Percentiles rank a stretch among this genome's conserved stretches.
Evolutionary conservation across 164 flowering plant species (phyloP).

Genomic region (Stephania japonica): DNA sequence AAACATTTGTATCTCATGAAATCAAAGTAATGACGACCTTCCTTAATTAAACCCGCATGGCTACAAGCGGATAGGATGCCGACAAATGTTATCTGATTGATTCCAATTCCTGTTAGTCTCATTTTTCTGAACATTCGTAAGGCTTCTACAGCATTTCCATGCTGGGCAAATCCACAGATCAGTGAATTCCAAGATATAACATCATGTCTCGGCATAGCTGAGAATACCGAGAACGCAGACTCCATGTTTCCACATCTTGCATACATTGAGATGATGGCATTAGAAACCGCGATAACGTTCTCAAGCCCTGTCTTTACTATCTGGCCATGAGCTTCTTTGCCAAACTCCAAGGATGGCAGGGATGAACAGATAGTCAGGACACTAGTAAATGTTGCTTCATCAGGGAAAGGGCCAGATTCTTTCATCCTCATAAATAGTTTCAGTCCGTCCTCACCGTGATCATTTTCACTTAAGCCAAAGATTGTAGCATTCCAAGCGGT

Average conservation of each 20-base stretch:
- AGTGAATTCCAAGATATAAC: constrained; percentile 64
- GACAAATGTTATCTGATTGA: constrained; percentile 53
- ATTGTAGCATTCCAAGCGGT: constrained; percentile 57
- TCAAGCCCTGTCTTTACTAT: constrained; percentile 34
- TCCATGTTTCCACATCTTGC: constrained; percentile 56
- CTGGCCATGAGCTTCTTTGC: constrained; percentile 47
- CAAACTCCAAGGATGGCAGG: constrained; percentile 42
- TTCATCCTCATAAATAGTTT: constrained; percentile 46
- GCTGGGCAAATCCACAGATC: constrained; percentile 59
- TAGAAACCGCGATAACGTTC: constrained; percentile 38
- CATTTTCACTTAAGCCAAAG: constrained; percentile 54
- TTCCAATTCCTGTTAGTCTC: constrained; percentile 35
- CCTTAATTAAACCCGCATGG: constrained; percentile 52
- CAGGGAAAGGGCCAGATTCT: constrained; percentile 27
- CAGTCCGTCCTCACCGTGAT: constrained; percentile 49
- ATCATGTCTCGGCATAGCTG: constrained; percentile 37
- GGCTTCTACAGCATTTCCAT: constrained; percentile 49
- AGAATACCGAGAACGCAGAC: constrained; percentile 39
- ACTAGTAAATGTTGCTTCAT: constrained; percentile 55
- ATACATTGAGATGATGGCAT: constrained; percentile 58
- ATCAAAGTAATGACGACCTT: constrained; percentile 41
- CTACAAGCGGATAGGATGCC: constrained; percentile 59
- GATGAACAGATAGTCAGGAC: constrained; percentile 48
- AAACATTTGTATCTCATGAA: constrained; percentile 44
- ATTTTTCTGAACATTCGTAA: constrained; percentile 41